Conservation (phyloP, 108 stramenopile genomes). For the Cyclotella choctawhatcheeana region DNA sequence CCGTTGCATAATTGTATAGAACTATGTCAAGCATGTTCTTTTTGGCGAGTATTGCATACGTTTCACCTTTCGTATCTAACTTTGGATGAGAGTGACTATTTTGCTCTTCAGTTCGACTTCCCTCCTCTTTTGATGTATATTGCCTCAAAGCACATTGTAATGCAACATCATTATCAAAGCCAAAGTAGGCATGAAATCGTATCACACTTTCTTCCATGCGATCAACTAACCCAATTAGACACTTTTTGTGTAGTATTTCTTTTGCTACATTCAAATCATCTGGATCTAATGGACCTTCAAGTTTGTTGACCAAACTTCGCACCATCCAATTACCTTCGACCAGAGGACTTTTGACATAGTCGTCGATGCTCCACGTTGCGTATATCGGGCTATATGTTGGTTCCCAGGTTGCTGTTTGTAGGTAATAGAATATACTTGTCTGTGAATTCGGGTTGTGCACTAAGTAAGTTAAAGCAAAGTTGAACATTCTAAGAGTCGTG, state of each 20-base stretch:
- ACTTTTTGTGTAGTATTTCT: constrained; percentile 45
- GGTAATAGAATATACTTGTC: constrained; percentile 58
- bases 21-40: constrained; percentile 54
- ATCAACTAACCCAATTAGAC: constrained; percentile 50
- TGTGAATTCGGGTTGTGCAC: too few relatives aligned
- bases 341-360: constrained; percentile 42
- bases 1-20: constrained; percentile 51
- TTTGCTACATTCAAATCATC: constrained; percentile 50
- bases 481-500: too few relatives aligned
- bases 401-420: constrained; percentile 68
- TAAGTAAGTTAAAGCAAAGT: too few relatives aligned
- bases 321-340: constrained; percentile 71
- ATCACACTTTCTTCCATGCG: constrained; percentile 50
- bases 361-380: constrained; percentile 49
- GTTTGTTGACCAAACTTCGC: constrained; percentile 38
- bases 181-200: constrained; percentile 50
- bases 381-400: constrained; percentile 50
- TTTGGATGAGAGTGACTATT: constrained; percentile 43
- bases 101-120: constrained; percentile 19
- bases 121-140: constrained; percentile 21
- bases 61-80: constrained; percentile 42
- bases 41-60: constrained; percentile 33
- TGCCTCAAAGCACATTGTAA: constrained; percentile 28
- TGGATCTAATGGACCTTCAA: constrained; percentile 43
- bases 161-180: constrained; percentile 42